A percentile compares a stretch with the other conserved stretches of the same genome.
Evolutionary conservation across 2,329 filamentous ascomycete species (phyloP).

Genomic region (Colletotrichum somersetense): DNA sequence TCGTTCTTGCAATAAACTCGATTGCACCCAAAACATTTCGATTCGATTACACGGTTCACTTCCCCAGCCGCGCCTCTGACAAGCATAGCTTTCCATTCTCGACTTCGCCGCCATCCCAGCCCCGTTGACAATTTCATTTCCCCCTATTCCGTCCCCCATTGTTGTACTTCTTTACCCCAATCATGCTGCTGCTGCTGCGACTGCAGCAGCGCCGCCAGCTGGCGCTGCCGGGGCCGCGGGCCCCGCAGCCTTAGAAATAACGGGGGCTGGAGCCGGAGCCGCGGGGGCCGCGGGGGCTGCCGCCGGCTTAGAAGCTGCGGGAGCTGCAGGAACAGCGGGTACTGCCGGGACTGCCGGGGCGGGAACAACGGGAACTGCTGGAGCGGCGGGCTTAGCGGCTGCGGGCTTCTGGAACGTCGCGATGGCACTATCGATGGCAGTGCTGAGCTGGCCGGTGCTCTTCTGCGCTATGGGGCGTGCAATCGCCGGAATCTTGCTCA

Average conservation of each 20-base stretch:
- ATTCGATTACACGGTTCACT: slow-evolving; percentile 25
- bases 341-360: neutral
- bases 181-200: slow-evolving; percentile 2
- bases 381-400: neutral
- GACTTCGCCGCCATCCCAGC: neutral
- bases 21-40: slow-evolving; percentile 22
- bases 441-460: slow-evolving; percentile 31
- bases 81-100: too few relatives aligned
- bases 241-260: neutral
- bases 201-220: neutral
- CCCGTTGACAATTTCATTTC: neutral
- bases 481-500: slow-evolving; percentile 32
- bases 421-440: slow-evolving; percentile 33
- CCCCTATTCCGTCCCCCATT: neutral
- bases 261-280: neutral
- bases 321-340: neutral
- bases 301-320: too few relatives aligned
- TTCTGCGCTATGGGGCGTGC: slow-evolving; percentile 38
- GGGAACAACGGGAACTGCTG: neutral
- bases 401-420: slow-evolving; percentile 16
- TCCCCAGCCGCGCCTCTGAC: neutral
- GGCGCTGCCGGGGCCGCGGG: neutral
- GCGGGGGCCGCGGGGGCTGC: neutral
- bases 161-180: neutral
- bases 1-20: slow-evolving; percentile 14